Evolutionary conservation across 1,139 yeast genomes (phyloP), one percentile per base, ranked within the genome.

Genomic region (Scheffersomyces parashehatae): DNA sequence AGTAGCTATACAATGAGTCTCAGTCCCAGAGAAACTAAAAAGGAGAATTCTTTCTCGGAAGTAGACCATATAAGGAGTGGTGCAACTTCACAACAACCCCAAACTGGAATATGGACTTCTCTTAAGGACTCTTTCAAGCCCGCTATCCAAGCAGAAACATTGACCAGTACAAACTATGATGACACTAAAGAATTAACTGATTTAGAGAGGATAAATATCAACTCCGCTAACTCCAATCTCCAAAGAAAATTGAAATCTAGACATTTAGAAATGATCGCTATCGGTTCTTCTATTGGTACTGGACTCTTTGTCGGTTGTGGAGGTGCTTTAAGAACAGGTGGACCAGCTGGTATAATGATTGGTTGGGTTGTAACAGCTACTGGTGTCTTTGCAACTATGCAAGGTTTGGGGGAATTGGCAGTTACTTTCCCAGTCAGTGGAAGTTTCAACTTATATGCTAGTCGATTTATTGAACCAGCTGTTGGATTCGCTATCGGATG

Each of bases 291-390:
- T 45, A 77, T 83, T 31, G 88, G 88, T 51, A 71, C 88, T 1
- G 89, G 89, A 35, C 66, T 83, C 40, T 60, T 60, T 40, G 56
- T 60, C 12, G 65, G 65, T 36, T 54, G 62, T 12, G 65, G 64
- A 10, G 48, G 57, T 16, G 75, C 75, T 15, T 61, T 73, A 49
- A 49, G 56, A 36, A 64, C 69, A 39, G 95, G 91, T 45, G 96
- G 96, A 2, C 90, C 96, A 1, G 89, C 81, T 0, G 85, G 87
- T 37, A 67, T 89, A 37, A 68, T 89, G 37, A 70, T 88, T 33
- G 91, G 54, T 7, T 57, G 59, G 59, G 38, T 43, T 7, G 39
- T 56, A 40, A 56, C 53, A 7, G 54, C 58, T 3, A 54, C 57
- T 6, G 54, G 56, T 20, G 56, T 57, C 9, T 57, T 43, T 29